Evolutionary conservation across 116 monocot species (phyloP).

Genomic region (Trichopus zeylanicus): DNA sequence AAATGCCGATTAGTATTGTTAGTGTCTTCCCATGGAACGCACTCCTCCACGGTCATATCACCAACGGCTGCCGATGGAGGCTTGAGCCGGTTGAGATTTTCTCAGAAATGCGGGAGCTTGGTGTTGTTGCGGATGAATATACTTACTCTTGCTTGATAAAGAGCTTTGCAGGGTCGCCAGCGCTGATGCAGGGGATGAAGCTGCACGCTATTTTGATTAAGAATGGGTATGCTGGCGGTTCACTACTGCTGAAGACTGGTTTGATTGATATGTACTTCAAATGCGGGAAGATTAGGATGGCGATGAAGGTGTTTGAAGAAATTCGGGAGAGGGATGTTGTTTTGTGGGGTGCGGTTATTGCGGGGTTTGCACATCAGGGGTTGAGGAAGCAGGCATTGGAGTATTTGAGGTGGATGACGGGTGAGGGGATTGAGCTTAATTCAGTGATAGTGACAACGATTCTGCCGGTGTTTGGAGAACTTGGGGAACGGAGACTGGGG

Average conservation of each 20-base stretch:
- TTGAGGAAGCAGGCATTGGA: conserved; percentile 60
- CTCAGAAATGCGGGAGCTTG: conserved; percentile 42
- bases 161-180: conserved; percentile 68
- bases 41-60: conserved; percentile 43
- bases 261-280: conserved; percentile 88
- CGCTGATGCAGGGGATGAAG: conserved; percentile 39
- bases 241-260: conserved; percentile 38
- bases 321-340: conserved; percentile 67
- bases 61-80: conserved; percentile 34
- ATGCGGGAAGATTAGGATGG: conserved; percentile 47
- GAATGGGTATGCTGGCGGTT: conserved; percentile 32
- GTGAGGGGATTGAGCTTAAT: conserved; percentile 51
- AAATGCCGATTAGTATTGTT: conserved; percentile 8
- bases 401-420: conserved; percentile 55
- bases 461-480: conserved; percentile 59
- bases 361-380: conserved; percentile 71
- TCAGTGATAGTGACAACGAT: conserved; percentile 58
- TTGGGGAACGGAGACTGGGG: conserved; percentile 38
- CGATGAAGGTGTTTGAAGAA: conserved; percentile 82
- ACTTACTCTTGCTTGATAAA: conserved; percentile 78
- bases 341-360: conserved; percentile 66
- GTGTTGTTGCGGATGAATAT: conserved; percentile 58
- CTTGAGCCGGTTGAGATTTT: conserved; percentile 27
- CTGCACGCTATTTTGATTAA: conserved; percentile 63
- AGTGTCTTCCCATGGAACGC: conserved; percentile 68